Conservation (phyloP, 345 rosid genomes). For the Lepidium didymum region DNA sequence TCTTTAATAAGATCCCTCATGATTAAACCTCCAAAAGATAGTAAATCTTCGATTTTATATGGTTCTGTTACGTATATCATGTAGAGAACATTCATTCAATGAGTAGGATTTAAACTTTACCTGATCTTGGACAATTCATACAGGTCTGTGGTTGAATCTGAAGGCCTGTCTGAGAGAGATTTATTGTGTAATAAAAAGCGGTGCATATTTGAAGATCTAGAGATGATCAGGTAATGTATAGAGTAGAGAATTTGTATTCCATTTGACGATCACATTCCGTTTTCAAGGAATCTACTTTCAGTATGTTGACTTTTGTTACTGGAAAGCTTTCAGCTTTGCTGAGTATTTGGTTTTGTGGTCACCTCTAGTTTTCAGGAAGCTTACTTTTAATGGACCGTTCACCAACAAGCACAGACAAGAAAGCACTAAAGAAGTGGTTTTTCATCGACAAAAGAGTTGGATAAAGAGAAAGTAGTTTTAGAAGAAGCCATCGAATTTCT, state of each 20-base stretch:
- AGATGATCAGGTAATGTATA: slow-evolving; percentile 55
- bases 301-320: slow-evolving; percentile 5
- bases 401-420: slow-evolving; percentile 65
- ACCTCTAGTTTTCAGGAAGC: slow-evolving; percentile 42
- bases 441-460: slow-evolving; percentile 88
- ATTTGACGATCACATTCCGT: slow-evolving; percentile 9
- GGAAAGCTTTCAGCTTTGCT: not conserved
- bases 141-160: slow-evolving; percentile 10
- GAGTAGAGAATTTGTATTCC: too few relatives aligned
- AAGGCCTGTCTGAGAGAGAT: not conserved
- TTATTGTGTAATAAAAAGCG: slow-evolving; percentile 29
- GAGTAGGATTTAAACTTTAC: not conserved
- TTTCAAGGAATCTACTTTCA: slow-evolving; percentile 38
- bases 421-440: slow-evolving; percentile 91
- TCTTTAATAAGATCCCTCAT: not conserved
- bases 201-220: slow-evolving; percentile 31
- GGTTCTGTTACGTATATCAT: not conserved
- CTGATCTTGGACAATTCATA: too few relatives aligned
- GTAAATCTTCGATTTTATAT: not conserved
- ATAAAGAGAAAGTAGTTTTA: slow-evolving; percentile 10
- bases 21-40: not conserved
- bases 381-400: slow-evolving; percentile 61
- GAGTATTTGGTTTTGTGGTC: not conserved
- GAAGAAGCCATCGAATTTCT: slow-evolving; percentile 10
- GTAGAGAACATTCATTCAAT: not conserved